These are phyloP conservation scores for Zygotorulaspora sp. DNA, from an alignment of 805 yeast genomes.

Conservation along the genomic window DNA sequence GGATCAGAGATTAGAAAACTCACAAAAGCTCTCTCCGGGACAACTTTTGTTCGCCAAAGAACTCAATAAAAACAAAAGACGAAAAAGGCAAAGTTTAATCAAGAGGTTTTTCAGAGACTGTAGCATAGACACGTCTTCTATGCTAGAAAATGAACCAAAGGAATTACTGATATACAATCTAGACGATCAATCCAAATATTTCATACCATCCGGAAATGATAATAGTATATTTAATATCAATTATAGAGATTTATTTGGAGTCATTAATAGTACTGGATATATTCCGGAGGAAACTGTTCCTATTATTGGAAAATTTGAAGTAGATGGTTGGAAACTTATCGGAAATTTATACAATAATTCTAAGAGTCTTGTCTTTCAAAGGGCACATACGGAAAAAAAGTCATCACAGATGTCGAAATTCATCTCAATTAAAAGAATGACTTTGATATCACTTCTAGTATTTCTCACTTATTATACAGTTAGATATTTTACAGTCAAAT, in stretches of 20 bases:
- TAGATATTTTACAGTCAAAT: too few species aligned
- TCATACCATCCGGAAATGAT: constrained; percentile 11
- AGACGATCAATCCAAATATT: constrained; percentile 5
- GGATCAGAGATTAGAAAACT: constrained; percentile 13
- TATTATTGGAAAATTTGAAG: constrained; percentile 20
- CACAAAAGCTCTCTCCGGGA: constrained; percentile 17
- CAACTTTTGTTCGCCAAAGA: constrained; percentile 16
- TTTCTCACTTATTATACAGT: too few species aligned
- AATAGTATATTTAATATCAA: constrained; percentile 20
- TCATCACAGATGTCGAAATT: background rate
- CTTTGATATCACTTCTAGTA: too few species aligned
- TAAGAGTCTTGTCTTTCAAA: constrained; percentile 23
- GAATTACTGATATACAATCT: constrained; percentile 18
- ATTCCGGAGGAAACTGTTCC: constrained; percentile 27
- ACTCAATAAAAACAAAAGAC: constrained; percentile 1
- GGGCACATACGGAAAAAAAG: constrained; percentile 5
- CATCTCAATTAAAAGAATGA: too few species aligned
- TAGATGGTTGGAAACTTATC: constrained; percentile 26
- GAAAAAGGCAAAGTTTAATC: background rate
- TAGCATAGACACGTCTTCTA: background rate
- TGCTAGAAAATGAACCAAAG: constrained; percentile 5
- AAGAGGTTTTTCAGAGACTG: background rate
- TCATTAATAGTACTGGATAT: constrained; percentile 22
- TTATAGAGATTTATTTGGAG: constrained; percentile 25
- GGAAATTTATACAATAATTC: constrained; percentile 25